phyloP scores from a whole-genome alignment of 352 stramenopile genomes.

The Phytophthora ohioensis region DNA sequence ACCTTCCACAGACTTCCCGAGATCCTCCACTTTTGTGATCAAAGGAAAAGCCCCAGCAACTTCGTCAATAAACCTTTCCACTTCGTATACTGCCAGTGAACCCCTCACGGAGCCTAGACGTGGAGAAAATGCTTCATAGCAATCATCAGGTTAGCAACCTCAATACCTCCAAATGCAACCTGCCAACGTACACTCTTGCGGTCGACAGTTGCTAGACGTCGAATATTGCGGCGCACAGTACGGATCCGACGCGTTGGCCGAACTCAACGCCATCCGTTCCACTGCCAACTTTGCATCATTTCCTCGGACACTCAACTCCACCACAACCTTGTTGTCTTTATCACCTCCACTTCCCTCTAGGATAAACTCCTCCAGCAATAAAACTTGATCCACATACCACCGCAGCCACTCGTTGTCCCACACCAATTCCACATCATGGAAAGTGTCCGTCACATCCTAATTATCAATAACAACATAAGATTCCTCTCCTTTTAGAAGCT shows the following conservation, averaged over 20 bases:
- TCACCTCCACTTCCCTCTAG: slow-evolving; percentile 1
- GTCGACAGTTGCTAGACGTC: slow-evolving; percentile 50
- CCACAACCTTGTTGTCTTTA: slow-evolving; percentile 6
- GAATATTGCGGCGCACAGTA: slow-evolving; percentile 46
- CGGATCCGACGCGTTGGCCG: slow-evolving; percentile 37
- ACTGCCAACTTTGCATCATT: slow-evolving; percentile 20
- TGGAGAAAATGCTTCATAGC: slow-evolving; percentile 47
- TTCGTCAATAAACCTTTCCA: slow-evolving; percentile 67
- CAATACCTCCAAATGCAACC: neutral
- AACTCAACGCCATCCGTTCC: slow-evolving; percentile 37
- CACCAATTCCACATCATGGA: slow-evolving; percentile 49
- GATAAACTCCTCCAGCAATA: slow-evolving; percentile 60
- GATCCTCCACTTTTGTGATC: slow-evolving; percentile 61
- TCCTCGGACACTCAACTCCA: slow-evolving; percentile 39
- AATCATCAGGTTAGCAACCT: slow-evolving; percentile 6
- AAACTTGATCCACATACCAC: slow-evolving; percentile 61
- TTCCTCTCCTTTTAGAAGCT: neutral
- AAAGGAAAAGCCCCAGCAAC: slow-evolving; percentile 44
- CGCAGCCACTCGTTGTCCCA: slow-evolving; percentile 67
- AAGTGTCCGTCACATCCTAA: slow-evolving; percentile 41
- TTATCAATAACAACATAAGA: neutral
- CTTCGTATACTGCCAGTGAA: slow-evolving; percentile 68
- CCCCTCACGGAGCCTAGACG: slow-evolving; percentile 69
- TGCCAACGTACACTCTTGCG: slow-evolving; percentile 41
- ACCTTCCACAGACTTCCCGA: slow-evolving; percentile 69